Evolutionary conservation across 169 alveolate species (phyloP).

Genomic region (Neospora caninum): DNA sequence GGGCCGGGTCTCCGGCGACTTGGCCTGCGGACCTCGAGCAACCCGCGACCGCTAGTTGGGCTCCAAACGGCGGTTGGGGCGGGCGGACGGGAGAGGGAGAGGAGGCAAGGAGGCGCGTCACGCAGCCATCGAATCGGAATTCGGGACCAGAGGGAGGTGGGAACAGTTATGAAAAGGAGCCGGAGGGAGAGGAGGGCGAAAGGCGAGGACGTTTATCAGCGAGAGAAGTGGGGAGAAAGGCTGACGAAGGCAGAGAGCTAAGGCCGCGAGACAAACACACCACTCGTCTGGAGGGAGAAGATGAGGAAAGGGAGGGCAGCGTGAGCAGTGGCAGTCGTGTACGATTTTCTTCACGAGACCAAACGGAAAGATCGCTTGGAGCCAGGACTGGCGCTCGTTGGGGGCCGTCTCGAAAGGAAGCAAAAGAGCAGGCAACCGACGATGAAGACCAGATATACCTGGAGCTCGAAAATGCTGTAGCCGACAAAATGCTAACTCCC

Average conservation of each 20-base stretch:
- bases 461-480: not conserved
- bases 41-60: constrained; percentile 6
- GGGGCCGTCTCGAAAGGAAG: not conserved
- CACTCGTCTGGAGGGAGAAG: not conserved
- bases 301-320: not conserved
- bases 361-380: not conserved
- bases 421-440: not conserved
- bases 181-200: not conserved
- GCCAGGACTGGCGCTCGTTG: too few relatives aligned
- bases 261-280: not conserved
- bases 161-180: not conserved
- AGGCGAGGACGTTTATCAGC: not conserved
- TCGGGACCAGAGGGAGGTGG: not conserved
- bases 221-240: not conserved
- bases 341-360: not conserved
- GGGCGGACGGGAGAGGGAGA: too few relatives aligned
- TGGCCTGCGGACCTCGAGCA: too few relatives aligned
- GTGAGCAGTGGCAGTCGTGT: not conserved
- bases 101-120: not conserved
- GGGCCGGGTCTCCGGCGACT: not conserved
- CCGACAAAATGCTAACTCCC: not conserved
- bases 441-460: not conserved
- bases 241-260: not conserved
- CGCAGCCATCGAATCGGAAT: not conserved
- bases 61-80: not conserved